Base-by-base conservation (phyloP, 2,329 filamentous ascomycete species). In the Fusarium sp. region DNA sequence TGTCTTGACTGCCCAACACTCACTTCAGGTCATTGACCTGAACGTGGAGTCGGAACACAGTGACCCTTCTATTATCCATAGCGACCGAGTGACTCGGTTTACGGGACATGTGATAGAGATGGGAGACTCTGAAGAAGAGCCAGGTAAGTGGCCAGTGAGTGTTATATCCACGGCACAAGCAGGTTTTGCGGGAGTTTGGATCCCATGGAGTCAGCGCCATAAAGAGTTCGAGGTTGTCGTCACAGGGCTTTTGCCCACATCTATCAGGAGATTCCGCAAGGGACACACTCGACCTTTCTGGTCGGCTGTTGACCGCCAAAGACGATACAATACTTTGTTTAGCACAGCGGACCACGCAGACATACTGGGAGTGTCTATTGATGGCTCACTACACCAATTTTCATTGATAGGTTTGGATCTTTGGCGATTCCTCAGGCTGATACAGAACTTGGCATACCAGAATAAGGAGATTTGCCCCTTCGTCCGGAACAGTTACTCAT, bases 341-440 rank as follows among this genome's bases (percentile, higher is more conserved):
- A 86, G 81, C 71, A 84, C 84, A 3, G 70, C 79, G 7, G 85
- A 87, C 48, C 85, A 83, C 12, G 82, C 84, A 9, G 88, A 90
- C 68, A 83, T 90, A 64, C 79, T 95, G 39, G 94, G 93, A 3
- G 85, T 92, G 12, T 89, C 89, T 12, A 86, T 94, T 39, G 90
- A 94, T 77, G 94, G 94, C 3, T 90, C 91, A 1, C 77, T 95
- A 30, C 89, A 89, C 70, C 89, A 92, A 63, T 92, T 98, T 75
- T 88, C 88, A 2, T 83, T 95, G 20, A 83, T 98, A 2, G 84
- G 87, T 15, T 77, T 87, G 24, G 82, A 88, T 5, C 87, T 91
- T 13, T 93, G 92, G 89, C 86, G 87, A 12, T 85, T 97, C 8
- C 85, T 98, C 10, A 87, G 88, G 65, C 90, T 96, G 71, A 79